Conservation (phyloP, 2,329 filamentous ascomycete genomes). For the Fusarium longipes region DNA sequence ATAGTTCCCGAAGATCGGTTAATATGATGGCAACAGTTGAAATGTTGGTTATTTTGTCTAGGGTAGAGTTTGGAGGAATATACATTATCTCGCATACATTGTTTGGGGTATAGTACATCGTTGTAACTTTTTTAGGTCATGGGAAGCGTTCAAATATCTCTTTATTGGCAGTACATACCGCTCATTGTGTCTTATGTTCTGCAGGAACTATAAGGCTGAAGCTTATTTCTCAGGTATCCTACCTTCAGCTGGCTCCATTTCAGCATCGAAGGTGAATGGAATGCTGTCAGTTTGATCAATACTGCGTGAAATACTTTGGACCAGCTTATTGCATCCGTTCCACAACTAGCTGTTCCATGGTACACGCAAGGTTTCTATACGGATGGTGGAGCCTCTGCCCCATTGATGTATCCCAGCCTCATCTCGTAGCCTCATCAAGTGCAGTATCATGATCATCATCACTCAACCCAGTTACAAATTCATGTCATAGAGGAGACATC, state of each 20-base stretch:
- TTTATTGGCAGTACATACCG: background rate
- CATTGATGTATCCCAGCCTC: background rate
- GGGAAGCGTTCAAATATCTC: background rate
- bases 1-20: slow-evolving; percentile 33
- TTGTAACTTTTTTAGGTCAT: background rate
- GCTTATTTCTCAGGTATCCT: background rate
- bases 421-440: background rate
- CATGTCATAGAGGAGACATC: background rate
- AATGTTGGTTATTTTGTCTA: slow-evolving; percentile 9
- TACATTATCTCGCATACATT: background rate
- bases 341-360: background rate
- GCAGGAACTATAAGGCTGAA: background rate
- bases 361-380: background rate
- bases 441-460: background rate
- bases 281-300: background rate
- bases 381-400: background rate
- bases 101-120: background rate
- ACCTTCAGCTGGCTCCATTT: background rate
- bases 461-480: background rate
- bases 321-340: background rate
- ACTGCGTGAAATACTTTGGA: too few species aligned
- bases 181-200: background rate
- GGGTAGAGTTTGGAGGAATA: slow-evolving; percentile 12
- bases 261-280: background rate
- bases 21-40: background rate